phyloP scores from a whole-genome alignment of 1,139 yeast species.

The Nakaseomyces glabratus region DNA sequence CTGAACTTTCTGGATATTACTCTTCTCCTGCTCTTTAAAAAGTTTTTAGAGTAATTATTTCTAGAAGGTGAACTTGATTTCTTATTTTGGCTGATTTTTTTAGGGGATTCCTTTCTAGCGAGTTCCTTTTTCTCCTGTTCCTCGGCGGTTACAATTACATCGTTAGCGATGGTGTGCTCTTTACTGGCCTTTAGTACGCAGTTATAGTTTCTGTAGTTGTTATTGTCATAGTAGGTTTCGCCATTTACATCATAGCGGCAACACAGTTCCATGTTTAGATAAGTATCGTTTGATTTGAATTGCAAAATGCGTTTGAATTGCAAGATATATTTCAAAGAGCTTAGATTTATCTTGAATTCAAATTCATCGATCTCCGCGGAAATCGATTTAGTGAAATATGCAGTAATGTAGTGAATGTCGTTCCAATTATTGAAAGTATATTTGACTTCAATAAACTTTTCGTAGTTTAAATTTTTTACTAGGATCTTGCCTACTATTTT shows the following conservation, averaged over 20 bases:
- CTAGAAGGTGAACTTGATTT: neutral
- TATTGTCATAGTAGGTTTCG: conserved; percentile 30
- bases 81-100: neutral
- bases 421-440: conserved; percentile 24
- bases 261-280: conserved; percentile 22
- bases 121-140: conserved; percentile 2
- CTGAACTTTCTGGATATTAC: conserved; percentile 19
- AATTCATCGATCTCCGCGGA: conserved; percentile 24
- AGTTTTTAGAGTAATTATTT: neutral
- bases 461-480: conserved; percentile 22
- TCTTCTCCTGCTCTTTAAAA: conserved; percentile 4
- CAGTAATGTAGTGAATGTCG: conserved; percentile 21
- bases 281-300: conserved; percentile 8
- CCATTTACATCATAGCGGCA: conserved; percentile 29
- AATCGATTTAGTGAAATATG: conserved; percentile 19
- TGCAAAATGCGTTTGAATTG: conserved; percentile 18
- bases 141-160: neutral
- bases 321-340: conserved; percentile 25
- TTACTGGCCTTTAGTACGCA: conserved; percentile 1
- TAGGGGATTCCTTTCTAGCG: neutral
- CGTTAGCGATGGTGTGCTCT: neutral
- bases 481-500: conserved; percentile 17
- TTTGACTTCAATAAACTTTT: conserved; percentile 23
- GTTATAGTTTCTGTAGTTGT: conserved; percentile 27
- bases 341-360: conserved; percentile 20